Conservation (phyloP, 345 rosid species). For the Brassica nigra region DNA sequence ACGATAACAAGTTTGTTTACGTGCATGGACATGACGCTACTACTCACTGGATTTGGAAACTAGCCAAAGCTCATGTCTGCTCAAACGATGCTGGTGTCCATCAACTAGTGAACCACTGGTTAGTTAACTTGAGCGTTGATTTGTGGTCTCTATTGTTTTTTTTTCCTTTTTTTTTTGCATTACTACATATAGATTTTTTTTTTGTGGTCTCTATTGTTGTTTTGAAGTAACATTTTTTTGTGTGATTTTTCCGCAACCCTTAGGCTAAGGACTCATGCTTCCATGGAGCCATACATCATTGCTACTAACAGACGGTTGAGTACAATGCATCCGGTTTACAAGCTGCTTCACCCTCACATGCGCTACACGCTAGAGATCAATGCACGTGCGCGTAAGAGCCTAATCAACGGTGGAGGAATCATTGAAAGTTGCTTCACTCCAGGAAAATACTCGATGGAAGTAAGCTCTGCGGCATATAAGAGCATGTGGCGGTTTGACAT, state of each 20-base stretch:
- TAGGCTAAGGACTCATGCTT: conserved; percentile 94
- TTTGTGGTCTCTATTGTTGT: too few species aligned
- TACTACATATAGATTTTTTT: too few species aligned
- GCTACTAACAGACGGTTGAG: conserved; percentile 89
- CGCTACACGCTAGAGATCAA: conserved; percentile 92
- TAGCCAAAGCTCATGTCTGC: conserved; percentile 92
- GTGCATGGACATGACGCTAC: conserved; percentile 86
- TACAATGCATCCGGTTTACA: conserved; percentile 82
- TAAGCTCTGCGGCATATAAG: conserved; percentile 91
- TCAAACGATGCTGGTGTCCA: conserved; percentile 89
- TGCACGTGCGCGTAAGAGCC: conserved; percentile 84
- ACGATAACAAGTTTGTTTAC: conserved; percentile 56
- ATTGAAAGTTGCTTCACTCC: conserved; percentile 91
- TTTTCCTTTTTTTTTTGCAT: too few species aligned
- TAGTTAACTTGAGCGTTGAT: conserved; percentile 7
- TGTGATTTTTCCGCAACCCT: not conserved
- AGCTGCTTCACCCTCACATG: conserved; percentile 87
- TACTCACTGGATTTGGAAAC: conserved; percentile 89
- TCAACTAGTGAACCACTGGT: conserved; percentile 96
- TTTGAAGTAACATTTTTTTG: too few species aligned
- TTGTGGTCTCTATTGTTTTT: not conserved
- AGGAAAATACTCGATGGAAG: conserved; percentile 74
- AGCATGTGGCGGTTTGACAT: conserved; percentile 79
- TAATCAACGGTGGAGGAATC: conserved; percentile 89
- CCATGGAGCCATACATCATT: conserved; percentile 88